Conservation (phyloP, 495 filamentous ascomycete genomes). For the Astrocystis sublimbata region DNA sequence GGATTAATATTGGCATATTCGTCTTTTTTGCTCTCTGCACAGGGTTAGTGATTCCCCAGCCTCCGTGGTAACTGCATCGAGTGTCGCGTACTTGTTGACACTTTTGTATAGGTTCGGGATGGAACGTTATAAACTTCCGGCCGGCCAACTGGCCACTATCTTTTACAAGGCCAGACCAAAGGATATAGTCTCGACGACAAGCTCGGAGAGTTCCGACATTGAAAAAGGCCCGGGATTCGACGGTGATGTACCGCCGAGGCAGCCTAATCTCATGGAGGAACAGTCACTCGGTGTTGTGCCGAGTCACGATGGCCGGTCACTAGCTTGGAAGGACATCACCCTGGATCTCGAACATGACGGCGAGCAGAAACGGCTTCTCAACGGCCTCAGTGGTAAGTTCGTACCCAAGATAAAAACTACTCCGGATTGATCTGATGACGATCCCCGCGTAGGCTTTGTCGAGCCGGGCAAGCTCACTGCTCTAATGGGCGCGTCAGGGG, state of each 20-base stretch:
- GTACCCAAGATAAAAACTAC: background rate
- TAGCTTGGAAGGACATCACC: constrained; percentile 76
- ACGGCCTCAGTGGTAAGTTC: constrained; percentile 60
- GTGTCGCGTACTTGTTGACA: constrained; percentile 2
- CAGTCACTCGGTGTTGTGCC: constrained; percentile 57
- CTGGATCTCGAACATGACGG: constrained; percentile 83
- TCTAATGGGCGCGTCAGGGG: constrained; percentile 70
- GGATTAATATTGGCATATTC: constrained; percentile 73
- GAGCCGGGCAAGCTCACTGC: constrained; percentile 84
- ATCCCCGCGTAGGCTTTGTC: constrained; percentile 63
- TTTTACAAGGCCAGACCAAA: constrained; percentile 20
- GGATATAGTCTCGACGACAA: constrained; percentile 40
- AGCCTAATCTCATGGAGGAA: background rate
- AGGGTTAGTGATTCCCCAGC: constrained; percentile 44
- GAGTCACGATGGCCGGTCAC: constrained; percentile 54
- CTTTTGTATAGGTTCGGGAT: constrained; percentile 31
- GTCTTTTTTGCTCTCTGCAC: constrained; percentile 54
- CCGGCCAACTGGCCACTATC: constrained; percentile 32
- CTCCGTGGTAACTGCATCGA: background rate
- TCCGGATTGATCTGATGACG: background rate
- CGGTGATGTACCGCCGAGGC: background rate
- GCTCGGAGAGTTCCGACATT: background rate
- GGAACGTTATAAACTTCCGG: constrained; percentile 29
- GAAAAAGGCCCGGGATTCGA: background rate
- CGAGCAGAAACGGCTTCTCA: constrained; percentile 65